Evolutionary conservation across 768 basidiomycete species (phyloP).

Genomic region (Mycena alexandri): DNA sequence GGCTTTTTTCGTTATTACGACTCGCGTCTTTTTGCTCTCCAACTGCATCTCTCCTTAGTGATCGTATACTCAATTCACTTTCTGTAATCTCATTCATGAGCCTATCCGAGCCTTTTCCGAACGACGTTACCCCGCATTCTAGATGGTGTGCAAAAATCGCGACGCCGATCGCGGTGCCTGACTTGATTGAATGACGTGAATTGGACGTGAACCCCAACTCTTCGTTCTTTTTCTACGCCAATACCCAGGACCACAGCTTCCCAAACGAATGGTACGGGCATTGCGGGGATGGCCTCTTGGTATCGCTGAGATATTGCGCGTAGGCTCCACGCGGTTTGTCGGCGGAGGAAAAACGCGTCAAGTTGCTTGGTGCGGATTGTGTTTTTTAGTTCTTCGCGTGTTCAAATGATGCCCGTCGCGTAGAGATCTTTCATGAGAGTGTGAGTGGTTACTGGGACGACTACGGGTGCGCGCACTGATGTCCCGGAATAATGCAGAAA

Average conservation of each 20-base stretch:
- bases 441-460: conserved; percentile 52
- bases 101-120: conserved; percentile 2
- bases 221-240: neutral
- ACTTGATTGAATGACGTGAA: neutral
- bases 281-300: neutral
- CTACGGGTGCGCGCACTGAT: neutral
- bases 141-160: too few relatives aligned
- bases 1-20: neutral
- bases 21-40: conserved; percentile 34
- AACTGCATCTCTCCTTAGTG: conserved; percentile 38
- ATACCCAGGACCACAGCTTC: neutral
- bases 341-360: conserved; percentile 90
- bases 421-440: conserved; percentile 93
- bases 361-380: conserved; percentile 62
- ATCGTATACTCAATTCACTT: neutral
- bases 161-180: neutral
- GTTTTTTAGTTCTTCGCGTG: neutral
- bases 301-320: neutral
- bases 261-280: conserved; percentile 13
- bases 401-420: neutral
- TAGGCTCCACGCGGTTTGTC: conserved; percentile 89
- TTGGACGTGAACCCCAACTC: neutral
- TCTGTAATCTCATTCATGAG: neutral
- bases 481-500: conserved; percentile 60
- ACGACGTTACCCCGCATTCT: neutral